Evolutionary conservation across 139 green algal species (phyloP), one percentile per base, ranked within the genome.

Genomic region (Auxenochlorella pyrenoidosa): DNA sequence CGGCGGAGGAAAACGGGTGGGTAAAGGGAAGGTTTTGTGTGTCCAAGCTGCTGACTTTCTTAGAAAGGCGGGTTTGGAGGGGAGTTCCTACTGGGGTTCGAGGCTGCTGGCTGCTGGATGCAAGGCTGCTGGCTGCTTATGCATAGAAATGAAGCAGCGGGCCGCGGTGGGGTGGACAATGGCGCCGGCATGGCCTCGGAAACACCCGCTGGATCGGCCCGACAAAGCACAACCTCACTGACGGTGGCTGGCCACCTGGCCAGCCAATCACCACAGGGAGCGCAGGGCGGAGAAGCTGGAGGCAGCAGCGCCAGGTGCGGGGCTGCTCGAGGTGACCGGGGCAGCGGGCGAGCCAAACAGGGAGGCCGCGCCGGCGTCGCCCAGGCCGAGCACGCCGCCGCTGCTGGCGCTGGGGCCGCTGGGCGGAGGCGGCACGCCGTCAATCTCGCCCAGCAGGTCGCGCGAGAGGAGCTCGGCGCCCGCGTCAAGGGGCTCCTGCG

Each of bases 391-490:
- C 75, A 58, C 28, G 6, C 15, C 16, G 47, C 34, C 59, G 36
- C 59, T 16, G 34, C 18, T 21, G 51, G 83, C 54, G 54, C 83
- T 2, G 70, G n/a, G 36, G 68, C 73, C 5, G 24, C 87, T 41
- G 38, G 18, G 26, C 43, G 15, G 43, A 8, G 60, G 44, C 36
- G 24, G 40, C 40, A 85, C 3, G 30, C 87, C 87, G 2, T 79
- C 88, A 75, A 91, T 90, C 83, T 88, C 83, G 1, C 88, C 88
- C 68, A 91, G 84, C 68, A 91, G 83, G 59, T 91, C 88, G 13
- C 54, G 75, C 5, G 88, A 90, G 22, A 91, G 88, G 63, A 91
- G 79, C 47, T 38, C 51, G 2, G 80, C 63, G 5, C 51, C 58
- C 16, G 28, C 13, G 30, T 89, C 87, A 41, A 70, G 77, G 5